Percentiles rank a stretch among this genome's conserved stretches.
phyloP scores from a whole-genome alignment of 1,139 yeast genomes.

The Yamadazyma songkhlaensis region DNA sequence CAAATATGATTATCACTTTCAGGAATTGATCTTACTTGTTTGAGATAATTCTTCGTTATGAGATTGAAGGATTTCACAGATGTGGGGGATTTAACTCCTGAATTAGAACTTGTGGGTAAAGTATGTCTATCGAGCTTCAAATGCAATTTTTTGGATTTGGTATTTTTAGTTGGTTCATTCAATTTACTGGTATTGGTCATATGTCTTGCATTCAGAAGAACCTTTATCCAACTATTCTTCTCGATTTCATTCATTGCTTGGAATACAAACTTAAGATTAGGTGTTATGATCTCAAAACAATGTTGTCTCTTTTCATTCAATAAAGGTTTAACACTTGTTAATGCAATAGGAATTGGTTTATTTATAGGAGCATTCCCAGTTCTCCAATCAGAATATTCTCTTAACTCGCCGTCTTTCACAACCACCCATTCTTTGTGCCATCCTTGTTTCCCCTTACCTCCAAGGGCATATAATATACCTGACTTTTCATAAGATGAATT shows the following conservation, averaged over 20 bases:
- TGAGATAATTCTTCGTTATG: slow-evolving; percentile 27
- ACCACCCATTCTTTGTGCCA: slow-evolving; percentile 95
- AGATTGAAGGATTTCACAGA: slow-evolving; percentile 27
- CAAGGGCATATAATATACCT: slow-evolving; percentile 65
- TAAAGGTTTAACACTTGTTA: slow-evolving; percentile 62
- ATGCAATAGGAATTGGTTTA: slow-evolving; percentile 70
- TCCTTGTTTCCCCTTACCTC: slow-evolving; percentile 72
- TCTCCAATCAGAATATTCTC: slow-evolving; percentile 82
- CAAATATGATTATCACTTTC: slow-evolving; percentile 64
- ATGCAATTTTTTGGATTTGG: slow-evolving; percentile 7
- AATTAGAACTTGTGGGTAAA: neutral
- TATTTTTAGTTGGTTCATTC: slow-evolving; percentile 3
- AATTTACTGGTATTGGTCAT: slow-evolving; percentile 30
- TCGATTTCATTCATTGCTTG: slow-evolving; percentile 77
- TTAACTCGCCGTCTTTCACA: slow-evolving; percentile 60
- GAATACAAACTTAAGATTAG: slow-evolving; percentile 63
- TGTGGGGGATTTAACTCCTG: slow-evolving; percentile 23
- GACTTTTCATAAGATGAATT: slow-evolving; percentile 25
- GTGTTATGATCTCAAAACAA: slow-evolving; percentile 78
- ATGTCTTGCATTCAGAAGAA: slow-evolving; percentile 52
- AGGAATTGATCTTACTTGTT: slow-evolving; percentile 41
- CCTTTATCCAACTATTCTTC: slow-evolving; percentile 65
- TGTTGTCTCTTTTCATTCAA: slow-evolving; percentile 46
- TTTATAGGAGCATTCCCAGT: slow-evolving; percentile 63
- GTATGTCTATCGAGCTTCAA: slow-evolving; percentile 11